phyloP scores from a whole-genome alignment of 306 rosid species.

The Cucumis cinereus region DNA sequence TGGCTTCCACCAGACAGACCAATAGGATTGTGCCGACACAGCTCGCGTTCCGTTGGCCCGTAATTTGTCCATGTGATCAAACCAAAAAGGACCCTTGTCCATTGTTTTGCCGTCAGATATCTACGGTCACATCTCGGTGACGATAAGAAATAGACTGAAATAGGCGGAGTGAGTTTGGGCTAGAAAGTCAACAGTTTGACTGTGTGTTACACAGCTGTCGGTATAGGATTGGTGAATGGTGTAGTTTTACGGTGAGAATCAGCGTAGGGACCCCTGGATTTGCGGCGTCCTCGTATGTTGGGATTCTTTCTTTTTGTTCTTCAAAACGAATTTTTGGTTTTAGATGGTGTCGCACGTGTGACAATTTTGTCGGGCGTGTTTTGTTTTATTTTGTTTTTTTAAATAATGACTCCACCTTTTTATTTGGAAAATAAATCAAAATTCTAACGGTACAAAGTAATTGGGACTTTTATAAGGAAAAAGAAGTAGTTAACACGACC shows the following conservation, averaged over 20 bases:
- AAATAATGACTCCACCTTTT: background rate
- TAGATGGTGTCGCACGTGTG: background rate
- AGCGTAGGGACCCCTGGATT: conserved; percentile 10
- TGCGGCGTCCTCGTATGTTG: conserved; percentile 5
- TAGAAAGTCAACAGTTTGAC: background rate
- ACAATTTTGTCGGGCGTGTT: background rate
- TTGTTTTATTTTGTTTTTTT: background rate
- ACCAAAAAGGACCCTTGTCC: background rate
- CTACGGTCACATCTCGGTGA: background rate
- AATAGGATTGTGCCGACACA: conserved; percentile 14
- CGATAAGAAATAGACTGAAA: background rate
- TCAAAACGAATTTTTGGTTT: background rate
- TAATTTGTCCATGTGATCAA: background rate
- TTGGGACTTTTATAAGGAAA: background rate
- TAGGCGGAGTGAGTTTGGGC: background rate
- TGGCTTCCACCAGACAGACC: conserved; percentile 9
- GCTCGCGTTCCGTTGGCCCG: background rate
- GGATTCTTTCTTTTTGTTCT: background rate
- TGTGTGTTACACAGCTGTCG: background rate
- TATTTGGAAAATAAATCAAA: background rate
- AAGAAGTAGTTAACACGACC: too few relatives aligned
- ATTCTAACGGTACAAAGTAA: background rate
- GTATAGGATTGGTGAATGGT: background rate
- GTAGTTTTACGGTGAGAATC: background rate
- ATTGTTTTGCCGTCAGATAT: background rate